These are phyloP conservation scores for Pythium periplocum DNA, from an alignment of 352 stramenopile species.

Conservation along the genomic window DNA sequence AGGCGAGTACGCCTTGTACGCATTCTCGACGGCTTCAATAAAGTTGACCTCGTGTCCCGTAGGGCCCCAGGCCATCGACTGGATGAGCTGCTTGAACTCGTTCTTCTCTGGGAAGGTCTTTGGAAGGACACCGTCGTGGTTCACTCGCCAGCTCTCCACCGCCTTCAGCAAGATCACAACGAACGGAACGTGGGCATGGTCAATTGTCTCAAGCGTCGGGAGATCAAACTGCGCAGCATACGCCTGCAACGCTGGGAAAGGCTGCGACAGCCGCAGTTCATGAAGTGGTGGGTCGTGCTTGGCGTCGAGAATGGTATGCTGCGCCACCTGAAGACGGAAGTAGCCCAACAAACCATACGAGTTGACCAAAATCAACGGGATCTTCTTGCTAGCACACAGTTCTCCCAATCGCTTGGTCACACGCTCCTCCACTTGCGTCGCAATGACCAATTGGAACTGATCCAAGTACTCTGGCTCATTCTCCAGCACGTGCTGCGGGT, in stretches of 20 bases:
- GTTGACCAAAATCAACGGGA: conserved; percentile 83
- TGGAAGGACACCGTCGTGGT: conserved; percentile 44
- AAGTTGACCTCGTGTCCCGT: conserved; percentile 93
- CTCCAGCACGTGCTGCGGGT: conserved; percentile 42
- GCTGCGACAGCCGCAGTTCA: conserved; percentile 85
- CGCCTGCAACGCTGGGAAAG: conserved; percentile 63
- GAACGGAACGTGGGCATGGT: conserved; percentile 92
- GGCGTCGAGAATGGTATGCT: conserved; percentile 86
- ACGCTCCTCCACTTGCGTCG: conserved; percentile 72
- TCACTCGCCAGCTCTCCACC: conserved; percentile 48
- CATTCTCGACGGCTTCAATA: conserved; percentile 89
- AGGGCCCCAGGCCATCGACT: conserved; percentile 47
- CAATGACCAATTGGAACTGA: conserved; percentile 84
- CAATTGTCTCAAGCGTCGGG: conserved; percentile 61
- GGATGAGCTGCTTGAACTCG: conserved; percentile 78
- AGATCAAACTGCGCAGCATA: conserved; percentile 62
- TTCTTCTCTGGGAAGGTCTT: conserved; percentile 87
- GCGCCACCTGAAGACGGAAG: conserved; percentile 84
- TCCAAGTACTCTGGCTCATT: conserved; percentile 54
- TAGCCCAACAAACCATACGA: conserved; percentile 93
- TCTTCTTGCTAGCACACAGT: conserved; percentile 52
- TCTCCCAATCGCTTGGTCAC: conserved; percentile 51
- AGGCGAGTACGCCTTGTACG: conserved; percentile 90
- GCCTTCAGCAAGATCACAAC: conserved; percentile 88
- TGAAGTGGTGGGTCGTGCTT: conserved; percentile 83